Conservation (phyloP, 805 yeast genomes). For the Blastobotrys muscicola region DNA sequence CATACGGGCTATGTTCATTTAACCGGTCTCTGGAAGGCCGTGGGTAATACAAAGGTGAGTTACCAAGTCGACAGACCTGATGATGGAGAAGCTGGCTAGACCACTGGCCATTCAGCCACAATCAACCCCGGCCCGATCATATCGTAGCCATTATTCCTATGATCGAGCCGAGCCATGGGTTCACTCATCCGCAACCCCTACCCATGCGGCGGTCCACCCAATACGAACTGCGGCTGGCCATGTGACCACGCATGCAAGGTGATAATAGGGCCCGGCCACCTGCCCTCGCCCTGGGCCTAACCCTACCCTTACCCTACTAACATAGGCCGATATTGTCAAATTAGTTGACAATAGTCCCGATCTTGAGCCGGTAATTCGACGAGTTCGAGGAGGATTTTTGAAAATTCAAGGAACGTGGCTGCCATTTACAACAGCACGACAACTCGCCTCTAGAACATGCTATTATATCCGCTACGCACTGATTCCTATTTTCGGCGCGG, state of each 20-base stretch:
- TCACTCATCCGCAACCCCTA: too few relatives aligned
- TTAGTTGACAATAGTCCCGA: slow-evolving; percentile 55
- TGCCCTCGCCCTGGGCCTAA: not conserved
- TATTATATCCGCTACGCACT: slow-evolving; percentile 65
- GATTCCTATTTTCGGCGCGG: slow-evolving; percentile 70
- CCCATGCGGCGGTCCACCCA: too few relatives aligned
- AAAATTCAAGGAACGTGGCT: slow-evolving; percentile 95
- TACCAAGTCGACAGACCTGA: too few relatives aligned
- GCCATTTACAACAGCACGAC: slow-evolving; percentile 57
- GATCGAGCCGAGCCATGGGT: too few relatives aligned
- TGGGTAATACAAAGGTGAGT: slow-evolving; percentile 48
- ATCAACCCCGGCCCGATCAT: too few relatives aligned
- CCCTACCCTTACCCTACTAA: not conserved
- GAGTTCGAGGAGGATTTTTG: slow-evolving; percentile 84
- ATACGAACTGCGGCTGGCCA: too few relatives aligned
- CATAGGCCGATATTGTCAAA: slow-evolving; percentile 54
- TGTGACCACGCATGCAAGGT: too few relatives aligned
- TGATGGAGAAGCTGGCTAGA: too few relatives aligned
- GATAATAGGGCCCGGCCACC: too few relatives aligned
- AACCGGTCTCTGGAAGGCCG: slow-evolving; percentile 80
- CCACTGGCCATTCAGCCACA: too few relatives aligned
- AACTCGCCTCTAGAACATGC: slow-evolving; percentile 66
- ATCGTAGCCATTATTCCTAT: too few relatives aligned
- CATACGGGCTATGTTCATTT: slow-evolving; percentile 77
- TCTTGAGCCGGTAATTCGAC: slow-evolving; percentile 49